Evolutionary conservation across 805 yeast genomes (phyloP).

Genomic region (Metschnikowia corniflorae): DNA sequence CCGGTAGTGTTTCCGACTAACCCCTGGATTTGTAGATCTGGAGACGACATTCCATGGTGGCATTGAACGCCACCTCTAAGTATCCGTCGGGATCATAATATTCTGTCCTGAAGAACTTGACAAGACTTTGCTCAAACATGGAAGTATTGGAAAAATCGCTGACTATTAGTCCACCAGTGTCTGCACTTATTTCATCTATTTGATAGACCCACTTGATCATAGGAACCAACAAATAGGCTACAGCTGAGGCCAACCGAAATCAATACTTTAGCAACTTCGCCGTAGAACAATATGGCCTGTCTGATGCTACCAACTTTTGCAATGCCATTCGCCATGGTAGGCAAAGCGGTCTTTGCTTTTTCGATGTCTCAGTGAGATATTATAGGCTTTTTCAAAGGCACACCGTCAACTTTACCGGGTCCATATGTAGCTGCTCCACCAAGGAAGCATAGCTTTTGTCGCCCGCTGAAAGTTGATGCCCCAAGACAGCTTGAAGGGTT

Average conservation of each 20-base stretch:
- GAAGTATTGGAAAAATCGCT: constrained; percentile 66
- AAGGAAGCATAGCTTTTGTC: constrained; percentile 50
- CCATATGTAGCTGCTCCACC: constrained; percentile 69
- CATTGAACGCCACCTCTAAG: constrained; percentile 54
- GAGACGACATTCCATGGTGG: constrained; percentile 54
- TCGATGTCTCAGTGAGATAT: constrained; percentile 63
- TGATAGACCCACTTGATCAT: constrained; percentile 69
- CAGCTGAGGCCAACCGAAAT: constrained; percentile 52
- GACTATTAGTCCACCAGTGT: constrained; percentile 62
- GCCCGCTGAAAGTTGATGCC: constrained; percentile 47
- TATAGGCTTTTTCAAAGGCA: constrained; percentile 56
- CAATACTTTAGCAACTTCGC: constrained; percentile 44
- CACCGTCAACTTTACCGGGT: constrained; percentile 58
- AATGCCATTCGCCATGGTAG: constrained; percentile 29
- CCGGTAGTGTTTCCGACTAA: constrained; percentile 62
- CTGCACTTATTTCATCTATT: constrained; percentile 55
- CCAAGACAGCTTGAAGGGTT: constrained; percentile 36
- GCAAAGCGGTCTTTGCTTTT: constrained; percentile 35
- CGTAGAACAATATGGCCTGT: constrained; percentile 45
- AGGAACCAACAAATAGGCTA: constrained; percentile 59
- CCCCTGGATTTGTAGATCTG: constrained; percentile 53
- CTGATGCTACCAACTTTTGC: constrained; percentile 31
- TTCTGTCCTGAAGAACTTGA: constrained; percentile 44
- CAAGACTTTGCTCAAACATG: constrained; percentile 63
- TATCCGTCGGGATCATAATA: constrained; percentile 28